phyloP scores from a whole-genome alignment of 2,329 filamentous ascomycete genomes.

The Alternaria tenuissima region DNA sequence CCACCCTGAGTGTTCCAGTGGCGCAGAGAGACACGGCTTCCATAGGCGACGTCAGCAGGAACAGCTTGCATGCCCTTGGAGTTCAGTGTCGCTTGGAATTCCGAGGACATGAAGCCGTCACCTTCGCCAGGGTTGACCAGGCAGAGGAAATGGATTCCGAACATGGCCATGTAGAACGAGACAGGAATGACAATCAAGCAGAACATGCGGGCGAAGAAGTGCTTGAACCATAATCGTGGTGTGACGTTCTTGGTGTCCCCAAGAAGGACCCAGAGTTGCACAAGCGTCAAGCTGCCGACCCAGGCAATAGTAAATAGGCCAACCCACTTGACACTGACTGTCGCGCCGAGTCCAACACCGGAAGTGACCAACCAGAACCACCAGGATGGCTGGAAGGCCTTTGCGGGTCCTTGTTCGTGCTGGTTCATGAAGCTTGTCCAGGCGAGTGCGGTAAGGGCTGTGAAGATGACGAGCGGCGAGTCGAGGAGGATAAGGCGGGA shows the following conservation, averaged over 20 bases:
- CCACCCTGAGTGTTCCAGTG: slow-evolving; percentile 98
- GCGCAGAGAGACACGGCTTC: slow-evolving; percentile 83
- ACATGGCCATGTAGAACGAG: slow-evolving; percentile 95
- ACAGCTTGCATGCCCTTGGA: slow-evolving; percentile 96
- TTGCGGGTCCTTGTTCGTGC: slow-evolving; percentile 87
- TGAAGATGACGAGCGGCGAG: slow-evolving; percentile 91
- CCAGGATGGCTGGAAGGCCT: slow-evolving; percentile 89
- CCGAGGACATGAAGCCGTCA: slow-evolving; percentile 99
- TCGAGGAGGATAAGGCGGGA: slow-evolving; percentile 95
- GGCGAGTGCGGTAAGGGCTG: slow-evolving; percentile 86
- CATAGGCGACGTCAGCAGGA: slow-evolving; percentile 88
- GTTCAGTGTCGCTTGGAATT: slow-evolving; percentile 97
- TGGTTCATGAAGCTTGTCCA: slow-evolving; percentile 97
- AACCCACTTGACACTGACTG: slow-evolving; percentile 98
- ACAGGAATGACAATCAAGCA: slow-evolving; percentile 89
- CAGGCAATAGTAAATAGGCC: slow-evolving; percentile 98
- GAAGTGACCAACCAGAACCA: slow-evolving; percentile 97
- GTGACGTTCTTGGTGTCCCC: slow-evolving; percentile 89
- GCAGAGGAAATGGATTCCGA: slow-evolving; percentile 94
- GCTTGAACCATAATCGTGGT: slow-evolving; percentile 87
- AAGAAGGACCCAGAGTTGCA: slow-evolving; percentile 95
- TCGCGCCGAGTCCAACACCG: slow-evolving; percentile 86
- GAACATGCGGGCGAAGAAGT: slow-evolving; percentile 89
- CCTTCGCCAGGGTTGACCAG: slow-evolving; percentile 94
- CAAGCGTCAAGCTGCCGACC: slow-evolving; percentile 87